Evolutionary conservation across 2,329 filamentous ascomycete genomes (phyloP), one percentile per base, ranked within the genome.

Genomic region (Cadophora luteo-olivacea): DNA sequence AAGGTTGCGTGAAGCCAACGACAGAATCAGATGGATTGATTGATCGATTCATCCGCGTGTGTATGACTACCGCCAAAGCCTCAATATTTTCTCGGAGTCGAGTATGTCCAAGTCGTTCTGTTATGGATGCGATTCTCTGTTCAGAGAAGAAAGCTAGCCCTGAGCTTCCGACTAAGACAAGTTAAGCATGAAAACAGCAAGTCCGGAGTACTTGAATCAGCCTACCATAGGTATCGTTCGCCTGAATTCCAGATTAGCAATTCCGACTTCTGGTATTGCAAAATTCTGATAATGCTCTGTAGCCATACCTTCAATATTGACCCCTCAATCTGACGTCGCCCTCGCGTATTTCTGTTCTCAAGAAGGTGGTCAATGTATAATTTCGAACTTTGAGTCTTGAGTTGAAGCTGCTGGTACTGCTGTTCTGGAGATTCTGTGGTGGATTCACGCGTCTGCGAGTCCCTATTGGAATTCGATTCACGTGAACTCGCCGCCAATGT

Each of bases 121-220:
- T 58, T 41, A 81, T 67, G 2, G 77, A 75, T 3, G 66, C 70
- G 9, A 80, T 75, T 54, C 76, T 75, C 22, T 73, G 74, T 25
- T 80, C 76, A 0, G 79, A 80, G 60, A 80, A 80, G 67, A 80
- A 80, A 14, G 78, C 75, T 12, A 80, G 64, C 45, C 75, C 75
- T 8, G 77, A 71, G 49, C 69, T 71, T 22, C 61, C 67, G 38
- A 71, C 69, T 69, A 67, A 16, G 41, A 65, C 33, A 36, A 36
- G 5, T 36, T 36, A 36, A 36, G 33, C 33, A 36, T 36, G 4
- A 5, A 11, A 11, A 4, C 33, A 36, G 33, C 5, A 36, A 4
- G 11, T 11, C 11, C 33, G 11, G 11, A 36, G 33, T 11, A 36
- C 33, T 36, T 36, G 33, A 11, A 65, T 68, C 58, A 61, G 67